A percentile compares a stretch with the other conserved stretches of the same genome.
phyloP scores from a whole-genome alignment of 2,329 filamentous ascomycete species.

The Fusarium subtropicale region DNA sequence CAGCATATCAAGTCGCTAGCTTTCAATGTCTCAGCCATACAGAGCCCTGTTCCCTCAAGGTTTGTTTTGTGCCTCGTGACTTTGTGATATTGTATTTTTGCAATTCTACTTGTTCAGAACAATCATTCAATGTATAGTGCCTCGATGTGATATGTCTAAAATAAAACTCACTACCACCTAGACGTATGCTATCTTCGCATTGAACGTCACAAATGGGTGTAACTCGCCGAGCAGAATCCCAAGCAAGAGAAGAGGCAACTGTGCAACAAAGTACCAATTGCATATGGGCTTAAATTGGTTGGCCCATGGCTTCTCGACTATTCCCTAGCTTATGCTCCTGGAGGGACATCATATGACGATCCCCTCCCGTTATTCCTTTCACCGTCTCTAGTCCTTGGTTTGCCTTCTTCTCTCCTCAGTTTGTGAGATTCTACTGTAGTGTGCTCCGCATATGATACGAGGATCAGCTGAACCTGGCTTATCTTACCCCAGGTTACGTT shows the following conservation, averaged over 20 bases:
- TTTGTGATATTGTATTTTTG: neutral
- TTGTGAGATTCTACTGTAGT: neutral
- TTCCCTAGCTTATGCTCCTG: neutral
- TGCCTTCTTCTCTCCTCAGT: neutral
- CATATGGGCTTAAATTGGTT: conserved; percentile 19
- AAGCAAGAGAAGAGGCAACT: neutral
- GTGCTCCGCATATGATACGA: neutral
- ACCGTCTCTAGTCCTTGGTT: conserved; percentile 21
- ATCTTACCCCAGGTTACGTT: neutral
- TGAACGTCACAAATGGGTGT: neutral
- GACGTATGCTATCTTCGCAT: neutral
- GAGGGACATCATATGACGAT: conserved; percentile 45
- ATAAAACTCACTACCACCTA: neutral
- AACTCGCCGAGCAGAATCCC: neutral
- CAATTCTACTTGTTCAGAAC: neutral
- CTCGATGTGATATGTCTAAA: too few species aligned
- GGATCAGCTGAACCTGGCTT: conserved; percentile 1
- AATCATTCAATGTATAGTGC: neutral
- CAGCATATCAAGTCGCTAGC: conserved; percentile 5
- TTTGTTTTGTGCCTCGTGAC: conserved; percentile 7
- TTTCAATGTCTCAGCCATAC: conserved; percentile 12
- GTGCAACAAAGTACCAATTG: neutral
- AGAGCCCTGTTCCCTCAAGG: conserved; percentile 8
- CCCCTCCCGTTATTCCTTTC: conserved; percentile 35
- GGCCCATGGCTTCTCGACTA: conserved; percentile 14